Evolutionary conservation across 1,284 basidiomycete genomes (phyloP), one percentile per base, ranked within the genome.

Genomic region (Puccinia triticina): DNA sequence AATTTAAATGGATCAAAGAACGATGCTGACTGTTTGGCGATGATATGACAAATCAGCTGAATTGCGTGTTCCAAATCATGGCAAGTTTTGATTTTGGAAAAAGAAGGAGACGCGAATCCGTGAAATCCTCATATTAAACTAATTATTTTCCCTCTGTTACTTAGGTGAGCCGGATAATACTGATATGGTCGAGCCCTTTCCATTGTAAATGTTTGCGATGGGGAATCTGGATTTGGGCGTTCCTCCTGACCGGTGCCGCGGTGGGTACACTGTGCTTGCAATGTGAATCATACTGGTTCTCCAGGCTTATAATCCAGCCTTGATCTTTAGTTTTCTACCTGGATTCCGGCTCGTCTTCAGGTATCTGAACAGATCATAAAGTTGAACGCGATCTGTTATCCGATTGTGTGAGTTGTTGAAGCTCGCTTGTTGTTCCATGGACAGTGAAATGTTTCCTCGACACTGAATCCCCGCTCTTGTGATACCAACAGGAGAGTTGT

Each of bases 21-120:
- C 18, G 11, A 18, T 37, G 26, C 61, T 64, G 61, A 64, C 61
- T 40, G 4, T 61, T 21, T 14, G 32, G 12, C 43, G 8, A 12
- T 66, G 7, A 29, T 4, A 26, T 2, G 7, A 40, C 32, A 21
- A 8, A n/a, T 14, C 43, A 66, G 64, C 64, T 66, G 1, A 37
- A 66, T 66, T 66, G 64, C 37, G 64, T 66, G 64, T 66, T 66
- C 37, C 64, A 66, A n/a, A 66, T 66, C 43, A 66, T 43, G 64
- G 64, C 23, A 66, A 66, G 64, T 66, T 3, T 23, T n/a, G 18
- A n/a, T 43, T 66, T 21, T 21, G n/a, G 3, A 26, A 50, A 50
- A 50, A 32, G 16, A 34, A 61, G 32, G 34, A n/a, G n/a, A n/a
- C n/a, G n/a, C n/a, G n/a, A n/a, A n/a, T n/a, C n/a, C n/a, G n/a